Conservation (phyloP, 2,329 filamentous ascomycete genomes). For the Diplodia sapinea region DNA sequence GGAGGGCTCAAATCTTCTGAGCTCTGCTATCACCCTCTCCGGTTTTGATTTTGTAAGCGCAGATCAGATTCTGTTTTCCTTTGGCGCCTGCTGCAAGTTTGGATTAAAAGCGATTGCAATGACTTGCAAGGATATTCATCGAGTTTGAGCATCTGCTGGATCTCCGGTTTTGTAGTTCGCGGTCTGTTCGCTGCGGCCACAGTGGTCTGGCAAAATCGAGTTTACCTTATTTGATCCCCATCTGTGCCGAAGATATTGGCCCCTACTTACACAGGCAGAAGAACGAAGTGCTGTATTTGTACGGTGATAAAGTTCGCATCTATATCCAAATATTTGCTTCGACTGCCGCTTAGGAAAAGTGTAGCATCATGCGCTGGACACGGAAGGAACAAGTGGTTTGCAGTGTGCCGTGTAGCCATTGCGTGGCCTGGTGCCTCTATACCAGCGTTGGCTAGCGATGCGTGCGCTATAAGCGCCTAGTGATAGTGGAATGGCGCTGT, state of each 20-base stretch:
- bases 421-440: neutral
- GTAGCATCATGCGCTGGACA: too few relatives aligned
- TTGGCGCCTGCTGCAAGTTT: neutral
- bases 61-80: neutral
- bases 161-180: neutral
- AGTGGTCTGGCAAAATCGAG: neutral
- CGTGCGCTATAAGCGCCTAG: neutral
- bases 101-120: neutral
- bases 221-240: too few relatives aligned
- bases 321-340: too few relatives aligned
- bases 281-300: too few relatives aligned
- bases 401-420: neutral
- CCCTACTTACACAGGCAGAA: too few relatives aligned
- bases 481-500: neutral
- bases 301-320: too few relatives aligned
- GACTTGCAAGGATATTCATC: neutral
- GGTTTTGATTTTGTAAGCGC: neutral
- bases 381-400: too few relatives aligned
- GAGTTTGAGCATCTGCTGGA: neutral
- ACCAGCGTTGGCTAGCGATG: neutral
- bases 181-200: neutral
- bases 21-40: too few relatives aligned
- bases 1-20: too few relatives aligned
- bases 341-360: too few relatives aligned
- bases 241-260: too few relatives aligned